Base-by-base conservation (phyloP, 108 stramenopile genomes). In the Pseudonitzschia multiseries region DNA sequence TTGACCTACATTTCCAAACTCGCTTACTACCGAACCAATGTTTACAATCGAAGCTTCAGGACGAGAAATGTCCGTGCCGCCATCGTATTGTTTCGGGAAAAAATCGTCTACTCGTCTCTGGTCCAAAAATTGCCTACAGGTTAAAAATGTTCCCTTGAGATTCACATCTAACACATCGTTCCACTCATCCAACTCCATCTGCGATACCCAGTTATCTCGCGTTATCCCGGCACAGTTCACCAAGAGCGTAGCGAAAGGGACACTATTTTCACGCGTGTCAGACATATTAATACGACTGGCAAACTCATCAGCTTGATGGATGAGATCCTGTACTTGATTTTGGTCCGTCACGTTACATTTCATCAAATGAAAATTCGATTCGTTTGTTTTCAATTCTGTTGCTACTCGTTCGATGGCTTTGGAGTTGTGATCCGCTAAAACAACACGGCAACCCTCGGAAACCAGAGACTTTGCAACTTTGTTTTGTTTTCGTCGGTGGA, bases 171-270 rank as follows among this genome's bases (percentile, higher is more conserved):
- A 87, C 27, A 82, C 89, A 64, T 73, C 71, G 22, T 88, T 80
- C 87, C 87, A 88, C 36, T 87, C 81, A 17, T 84, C 81, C 28
- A 88, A 70, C 59, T 83, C 89, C 90, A 96, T 93, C 36, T 88
- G 68, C 4, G 73, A 40, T 51, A 81, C 71, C 81, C 83, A 79
- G 43, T 66, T 79, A 76, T 93, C 92, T 26, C 84, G 79, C 33
- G 89, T 89, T 27, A 93, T 89, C 36, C 92, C 92, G 41, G 92
- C 92, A 74, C 86, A 83, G 68, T 93, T 89, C 22, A 93, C 86
- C 12, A 92, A 62, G 32, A 92, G 74, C 3, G 88, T 84, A 33
- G 85, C 85, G 24, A 28, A 65, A 41, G 75, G 32, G 50, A 70
- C 54, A 40, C n/a, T 17, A 8, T n/a, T 0, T 20, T 24, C 48